Evolutionary conservation across 1,284 basidiomycete genomes (phyloP).

Genomic region (Sporisorium iseilematis-ciliati): DNA sequence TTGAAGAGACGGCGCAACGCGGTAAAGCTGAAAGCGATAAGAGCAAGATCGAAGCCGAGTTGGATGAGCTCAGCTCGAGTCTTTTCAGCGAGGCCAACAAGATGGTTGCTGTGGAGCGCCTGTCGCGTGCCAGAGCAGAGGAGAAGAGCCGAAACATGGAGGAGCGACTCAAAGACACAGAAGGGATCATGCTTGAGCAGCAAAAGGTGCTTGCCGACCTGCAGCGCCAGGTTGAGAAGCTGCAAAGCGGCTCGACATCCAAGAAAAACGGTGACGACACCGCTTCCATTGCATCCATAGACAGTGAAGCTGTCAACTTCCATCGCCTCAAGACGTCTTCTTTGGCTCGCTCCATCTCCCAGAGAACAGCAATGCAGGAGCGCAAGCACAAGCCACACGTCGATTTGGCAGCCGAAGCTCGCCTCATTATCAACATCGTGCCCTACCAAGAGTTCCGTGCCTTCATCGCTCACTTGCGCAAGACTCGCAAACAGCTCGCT

Average conservation of each 20-base stretch:
- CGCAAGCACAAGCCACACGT: conserved; percentile 29
- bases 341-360: conserved; percentile 37
- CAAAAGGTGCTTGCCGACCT: conserved; percentile 77
- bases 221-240: conserved; percentile 83
- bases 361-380: conserved; percentile 31
- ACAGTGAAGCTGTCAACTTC: conserved; percentile 47
- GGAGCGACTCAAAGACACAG: conserved; percentile 82
- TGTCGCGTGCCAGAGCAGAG: conserved; percentile 81
- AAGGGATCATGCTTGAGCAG: conserved; percentile 74
- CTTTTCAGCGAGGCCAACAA: conserved; percentile 72
- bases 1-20: conserved; percentile 89
- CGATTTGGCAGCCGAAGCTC: conserved; percentile 36
- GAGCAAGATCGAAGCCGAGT: conserved; percentile 72
- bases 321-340: conserved; percentile 48
- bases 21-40: conserved; percentile 85
- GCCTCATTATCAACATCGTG: conserved; percentile 68
- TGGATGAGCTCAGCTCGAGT: conserved; percentile 91
- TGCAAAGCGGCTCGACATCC: conserved; percentile 25
- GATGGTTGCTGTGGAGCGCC: conserved; percentile 84
- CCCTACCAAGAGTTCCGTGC: conserved; percentile 88
- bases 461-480: conserved; percentile 84
- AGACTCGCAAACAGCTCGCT: conserved; percentile 73
- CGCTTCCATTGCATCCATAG: conserved; percentile 28
- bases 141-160: conserved; percentile 85
- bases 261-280: conserved; percentile 31